A percentile compares a stretch with the other conserved stretches of the same genome.
These are phyloP conservation scores for Berberis vulgaris DNA, from an alignment of 164 flowering plant genomes.

Conservation along the genomic window DNA sequence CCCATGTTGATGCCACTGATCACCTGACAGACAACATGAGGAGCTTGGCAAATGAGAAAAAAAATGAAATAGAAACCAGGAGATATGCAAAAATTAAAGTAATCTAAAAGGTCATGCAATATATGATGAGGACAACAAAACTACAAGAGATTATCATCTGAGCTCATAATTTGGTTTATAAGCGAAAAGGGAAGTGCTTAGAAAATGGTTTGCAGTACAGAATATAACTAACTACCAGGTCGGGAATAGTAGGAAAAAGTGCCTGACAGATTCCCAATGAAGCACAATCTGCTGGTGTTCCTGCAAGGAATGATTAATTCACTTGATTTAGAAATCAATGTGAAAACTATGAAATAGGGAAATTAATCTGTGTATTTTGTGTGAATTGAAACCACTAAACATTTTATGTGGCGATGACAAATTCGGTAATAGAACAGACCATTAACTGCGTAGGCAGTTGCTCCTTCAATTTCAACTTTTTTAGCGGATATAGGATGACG, in stretches of 20 bases:
- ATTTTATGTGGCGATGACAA: background rate
- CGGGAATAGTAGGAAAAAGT: slow-evolving; percentile 65
- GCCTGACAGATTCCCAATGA: slow-evolving; percentile 67
- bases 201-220: background rate
- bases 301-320: slow-evolving; percentile 27
- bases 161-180: background rate
- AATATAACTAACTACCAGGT: slow-evolving; percentile 41
- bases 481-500: slow-evolving; percentile 42
- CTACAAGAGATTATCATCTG: background rate
- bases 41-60: background rate
- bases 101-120: background rate
- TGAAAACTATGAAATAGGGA: no score
- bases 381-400: background rate
- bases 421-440: slow-evolving; percentile 32
- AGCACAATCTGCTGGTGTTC: slow-evolving; percentile 88
- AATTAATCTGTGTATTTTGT: no score
- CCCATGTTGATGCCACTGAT: slow-evolving; percentile 94
- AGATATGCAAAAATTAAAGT: slow-evolving; percentile 8
- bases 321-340: no score
- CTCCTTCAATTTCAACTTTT: slow-evolving; percentile 60
- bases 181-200: background rate
- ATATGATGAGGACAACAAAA: background rate
- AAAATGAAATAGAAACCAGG: background rate
- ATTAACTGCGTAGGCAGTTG: slow-evolving; percentile 64
- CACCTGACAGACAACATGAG: slow-evolving; percentile 37